Conservation (phyloP, 2,329 filamentous ascomycete species). For the Nakataea oryzae region DNA sequence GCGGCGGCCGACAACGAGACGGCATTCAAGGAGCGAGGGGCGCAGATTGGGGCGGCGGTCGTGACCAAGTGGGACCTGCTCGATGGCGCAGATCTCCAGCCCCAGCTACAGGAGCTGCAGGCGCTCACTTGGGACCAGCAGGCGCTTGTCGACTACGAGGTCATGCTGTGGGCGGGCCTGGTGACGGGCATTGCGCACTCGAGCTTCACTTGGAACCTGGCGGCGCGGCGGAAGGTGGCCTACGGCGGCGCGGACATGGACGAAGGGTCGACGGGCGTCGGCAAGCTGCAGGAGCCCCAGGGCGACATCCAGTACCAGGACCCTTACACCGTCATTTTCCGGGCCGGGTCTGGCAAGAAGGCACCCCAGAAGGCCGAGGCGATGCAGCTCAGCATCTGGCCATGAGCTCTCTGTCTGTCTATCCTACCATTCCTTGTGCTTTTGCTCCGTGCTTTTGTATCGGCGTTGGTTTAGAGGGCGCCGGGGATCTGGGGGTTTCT, state of each 20-base stretch:
- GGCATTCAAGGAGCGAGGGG: slow-evolving; percentile 23
- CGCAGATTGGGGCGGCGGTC: slow-evolving; percentile 24
- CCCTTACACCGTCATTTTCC: slow-evolving; percentile 20
- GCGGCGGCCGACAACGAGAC: slow-evolving; percentile 22
- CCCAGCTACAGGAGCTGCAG: slow-evolving; percentile 21
- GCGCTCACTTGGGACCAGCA: slow-evolving; percentile 36
- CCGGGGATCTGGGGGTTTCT: neutral
- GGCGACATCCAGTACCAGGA: slow-evolving; percentile 20
- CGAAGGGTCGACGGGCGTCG: slow-evolving; percentile 1
- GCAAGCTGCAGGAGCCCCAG: neutral
- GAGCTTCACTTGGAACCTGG: slow-evolving; percentile 35
- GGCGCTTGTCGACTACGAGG: slow-evolving; percentile 38
- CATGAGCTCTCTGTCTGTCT: slow-evolving; percentile 13
- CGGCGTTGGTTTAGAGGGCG: neutral
- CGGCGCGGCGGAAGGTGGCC: slow-evolving; percentile 23
- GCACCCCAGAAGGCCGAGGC: slow-evolving; percentile 7
- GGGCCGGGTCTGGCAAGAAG: slow-evolving; percentile 5
- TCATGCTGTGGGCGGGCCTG: slow-evolving; percentile 29
- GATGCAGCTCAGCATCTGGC: slow-evolving; percentile 15
- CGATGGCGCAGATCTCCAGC: slow-evolving; percentile 10
- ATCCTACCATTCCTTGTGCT: neutral
- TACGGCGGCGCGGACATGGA: slow-evolving; percentile 10
- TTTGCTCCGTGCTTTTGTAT: neutral
- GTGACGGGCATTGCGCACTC: slow-evolving; percentile 33
- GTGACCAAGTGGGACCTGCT: slow-evolving; percentile 32